Percentiles rank a stretch among this genome's conserved stretches.
Evolutionary conservation across 2,329 filamentous ascomycete species (phyloP).

Genomic region (Verticillium zaregamsianum): DNA sequence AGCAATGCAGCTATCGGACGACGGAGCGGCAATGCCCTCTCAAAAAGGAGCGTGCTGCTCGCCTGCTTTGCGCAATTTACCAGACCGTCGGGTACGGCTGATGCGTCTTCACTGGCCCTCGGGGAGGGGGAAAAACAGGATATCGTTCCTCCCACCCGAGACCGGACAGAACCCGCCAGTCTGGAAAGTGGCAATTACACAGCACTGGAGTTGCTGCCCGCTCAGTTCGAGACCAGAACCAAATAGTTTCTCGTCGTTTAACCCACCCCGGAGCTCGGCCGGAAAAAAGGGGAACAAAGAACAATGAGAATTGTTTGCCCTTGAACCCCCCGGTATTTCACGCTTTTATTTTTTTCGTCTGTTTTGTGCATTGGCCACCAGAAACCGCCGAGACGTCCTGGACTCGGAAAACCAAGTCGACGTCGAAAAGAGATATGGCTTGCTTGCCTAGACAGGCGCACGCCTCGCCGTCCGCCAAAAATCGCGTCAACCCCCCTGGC

Average conservation of each 20-base stretch:
- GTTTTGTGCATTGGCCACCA: too few relatives aligned
- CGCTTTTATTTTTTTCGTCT: too few relatives aligned
- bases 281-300: neutral
- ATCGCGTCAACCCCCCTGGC: neutral
- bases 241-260: neutral
- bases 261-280: neutral
- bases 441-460: neutral
- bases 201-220: neutral
- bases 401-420: too few relatives aligned
- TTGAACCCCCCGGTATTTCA: too few relatives aligned
- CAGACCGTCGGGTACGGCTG: constrained; percentile 27
- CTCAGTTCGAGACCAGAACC: neutral
- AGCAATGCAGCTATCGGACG: neutral
- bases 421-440: too few relatives aligned
- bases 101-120: constrained; percentile 5
- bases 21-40: neutral
- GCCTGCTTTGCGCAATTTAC: constrained; percentile 18
- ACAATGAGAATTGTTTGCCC: neutral
- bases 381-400: too few relatives aligned
- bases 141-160: neutral
- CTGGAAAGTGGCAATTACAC: neutral
- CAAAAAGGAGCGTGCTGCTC: neutral
- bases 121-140: too few relatives aligned
- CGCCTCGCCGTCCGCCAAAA: neutral
- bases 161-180: neutral